These are phyloP conservation scores for Allium cepa DNA, from an alignment of 106 monocot genomes.

Conservation along the genomic window DNA sequence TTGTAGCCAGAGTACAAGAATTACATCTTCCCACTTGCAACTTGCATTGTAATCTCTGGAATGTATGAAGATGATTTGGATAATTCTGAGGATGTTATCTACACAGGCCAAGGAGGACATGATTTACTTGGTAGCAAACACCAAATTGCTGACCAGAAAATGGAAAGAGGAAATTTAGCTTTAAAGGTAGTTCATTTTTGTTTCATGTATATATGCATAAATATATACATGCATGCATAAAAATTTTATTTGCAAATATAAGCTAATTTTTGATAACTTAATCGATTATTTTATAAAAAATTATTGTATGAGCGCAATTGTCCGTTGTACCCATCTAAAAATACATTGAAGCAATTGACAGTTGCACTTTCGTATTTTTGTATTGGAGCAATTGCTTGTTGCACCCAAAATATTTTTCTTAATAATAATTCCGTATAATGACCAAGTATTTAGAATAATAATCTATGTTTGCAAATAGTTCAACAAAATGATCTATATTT, in stretches of 20 bases:
- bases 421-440: too few species aligned
- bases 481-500: too few species aligned
- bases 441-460: too few species aligned
- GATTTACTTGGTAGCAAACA: slow-evolving; percentile 70
- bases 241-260: neutral
- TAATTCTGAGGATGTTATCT: slow-evolving; percentile 62
- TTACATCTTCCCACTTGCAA: slow-evolving; percentile 66
- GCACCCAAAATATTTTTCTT: too few species aligned
- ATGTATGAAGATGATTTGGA: slow-evolving; percentile 96
- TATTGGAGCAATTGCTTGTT: too few species aligned
- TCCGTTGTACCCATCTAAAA: too few species aligned
- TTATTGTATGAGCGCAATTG: too few species aligned
- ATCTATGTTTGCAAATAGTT: too few species aligned
- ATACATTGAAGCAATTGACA: too few species aligned
- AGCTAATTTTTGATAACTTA: too few species aligned
- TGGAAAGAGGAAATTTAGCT: slow-evolving; percentile 81
- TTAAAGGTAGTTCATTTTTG: slow-evolving; percentile 36
- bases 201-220: neutral
- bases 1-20: slow-evolving; percentile 17
- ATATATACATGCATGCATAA: neutral
- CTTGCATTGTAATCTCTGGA: slow-evolving; percentile 74
- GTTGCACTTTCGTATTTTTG: too few species aligned
- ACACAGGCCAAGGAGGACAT: slow-evolving; percentile 94
- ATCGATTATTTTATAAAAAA: too few species aligned
- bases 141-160: slow-evolving; percentile 62